Evolutionary conservation across 495 filamentous ascomycete species (phyloP), one percentile per base, ranked within the genome.

Genomic region (Neurospora africana): DNA sequence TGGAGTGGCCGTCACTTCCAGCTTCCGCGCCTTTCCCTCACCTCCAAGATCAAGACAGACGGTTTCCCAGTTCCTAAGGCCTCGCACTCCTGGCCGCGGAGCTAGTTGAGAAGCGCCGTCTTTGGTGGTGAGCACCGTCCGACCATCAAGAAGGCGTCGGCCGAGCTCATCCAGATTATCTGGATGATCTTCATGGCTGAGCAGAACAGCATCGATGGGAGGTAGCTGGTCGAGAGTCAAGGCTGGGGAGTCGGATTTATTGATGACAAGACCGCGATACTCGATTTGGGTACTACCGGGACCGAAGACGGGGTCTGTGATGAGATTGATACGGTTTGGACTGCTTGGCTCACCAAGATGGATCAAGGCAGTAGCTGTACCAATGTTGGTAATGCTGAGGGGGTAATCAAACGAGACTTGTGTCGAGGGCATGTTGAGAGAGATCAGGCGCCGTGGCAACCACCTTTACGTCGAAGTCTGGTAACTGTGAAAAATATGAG

Each of bases 221-320:
- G 87, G 86, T 0, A 88, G 79, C 5, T 84, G 39, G 1, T 79
- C 72, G 0, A 86, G 76, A 0, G 72, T 36, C 0, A 86, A 71
- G 8, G 82, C 83, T 0, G 85, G 83, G 23, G 68, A 71, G 30
- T 82, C 76, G 15, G 77, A 72, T 11, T 80, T 83, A 27, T 86
- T 79, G 0, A 76, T 44, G 15, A 72, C 40, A 7, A 74, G 69
- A 30, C 79, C 81, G 4, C 77, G 15, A 65, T 65, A 65, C 36
- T 81, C 78, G 78, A 78, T 86, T 35, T 73, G 39, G 3, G 83
- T 83, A 9, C 80, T 82, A 30, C 81, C 80, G 0, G 83, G 80
- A 0, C 82, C 84, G 77, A 89, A 89, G 72, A 87, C 81, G 4
- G 87, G 87, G 72, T 89, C 86, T 0, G 86, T 87, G 2, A 89